Evolutionary conservation across 495 filamentous ascomycete genomes (phyloP).

Genomic region (Annulohypoxylon stygium): DNA sequence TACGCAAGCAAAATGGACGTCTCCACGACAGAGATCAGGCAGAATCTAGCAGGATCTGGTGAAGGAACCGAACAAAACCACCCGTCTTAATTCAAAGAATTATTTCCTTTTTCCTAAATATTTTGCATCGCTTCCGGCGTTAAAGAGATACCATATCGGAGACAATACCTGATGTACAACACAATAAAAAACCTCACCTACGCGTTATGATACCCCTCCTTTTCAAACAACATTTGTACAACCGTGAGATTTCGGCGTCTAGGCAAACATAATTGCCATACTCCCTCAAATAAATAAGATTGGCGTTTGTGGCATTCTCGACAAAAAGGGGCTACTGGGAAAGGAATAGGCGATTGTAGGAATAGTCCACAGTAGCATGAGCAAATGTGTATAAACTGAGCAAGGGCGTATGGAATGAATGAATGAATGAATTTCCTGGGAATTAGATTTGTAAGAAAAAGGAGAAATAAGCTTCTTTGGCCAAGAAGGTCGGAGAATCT

Average conservation of each 20-base stretch:
- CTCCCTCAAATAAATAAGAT: conserved; percentile 1
- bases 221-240: not conserved
- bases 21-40: conserved; percentile 7
- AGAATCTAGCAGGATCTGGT: conserved; percentile 12
- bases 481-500: not conserved
- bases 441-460: not conserved
- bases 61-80: conserved; percentile 13
- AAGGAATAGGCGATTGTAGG: conserved; percentile 1
- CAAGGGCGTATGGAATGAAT: not conserved
- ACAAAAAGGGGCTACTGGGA: not conserved
- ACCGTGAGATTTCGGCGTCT: conserved; percentile 11
- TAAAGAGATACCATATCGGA: conserved; percentile 35
- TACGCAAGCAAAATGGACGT: not conserved
- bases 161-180: conserved; percentile 28
- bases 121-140: conserved; percentile 22
- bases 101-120: conserved; percentile 1
- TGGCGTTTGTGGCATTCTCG: not conserved
- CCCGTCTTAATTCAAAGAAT: conserved; percentile 30
- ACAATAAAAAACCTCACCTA: conserved; percentile 9
- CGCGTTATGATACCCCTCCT: conserved; percentile 25
- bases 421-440: not conserved
- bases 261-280: conserved; percentile 18
- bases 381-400: not conserved
- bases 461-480: not conserved
- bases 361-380: not conserved